Evolutionary conservation across 2,329 filamentous ascomycete genomes (phyloP), one percentile per base, ranked within the genome.

Genomic region (Aureobasidium vineae): DNA sequence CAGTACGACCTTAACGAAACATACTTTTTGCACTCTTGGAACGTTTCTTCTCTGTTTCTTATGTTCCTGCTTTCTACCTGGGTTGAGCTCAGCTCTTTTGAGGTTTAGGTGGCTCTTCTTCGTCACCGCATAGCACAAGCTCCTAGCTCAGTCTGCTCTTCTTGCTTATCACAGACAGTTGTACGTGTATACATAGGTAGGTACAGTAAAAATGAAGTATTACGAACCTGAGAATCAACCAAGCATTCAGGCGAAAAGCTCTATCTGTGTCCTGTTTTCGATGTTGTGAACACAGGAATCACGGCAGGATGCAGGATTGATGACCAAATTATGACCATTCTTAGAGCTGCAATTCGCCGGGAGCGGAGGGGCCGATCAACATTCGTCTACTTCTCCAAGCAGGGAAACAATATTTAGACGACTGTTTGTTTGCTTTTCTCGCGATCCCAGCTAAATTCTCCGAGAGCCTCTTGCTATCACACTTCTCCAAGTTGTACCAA

Each of bases 251-350:
- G 11, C n/a, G 15, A 49, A 13, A 10, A 60, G 6, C 40, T 19
- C 40, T 61, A 13, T 26, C 16, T 21, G 31, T 49, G 26, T 7
- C 31, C 26, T 31, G 49, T 19, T 52, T 31, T 4, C 26, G 15
- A 28, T 1, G 40, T 2, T 19, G 23, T 8, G 28, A n/a, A 52
- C 26, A 10, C 49, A 60, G 19, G 43, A 21, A 40, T n/a, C 26
- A 28, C 43, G 21, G 57, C 36, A 33, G 56, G 41, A 47, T 41
- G 41, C 60, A 53, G 50, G 15, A 21, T 23, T 38, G 59, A 63
- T 63, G 59, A 63, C 59, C 59, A 40, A 38, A 63, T 26, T 33
- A 64, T 64, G 61, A 64, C 61, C 61, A 53, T 53, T 54, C 5
- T 41, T 13, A 21, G 33, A 15, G 59, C 59, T 41, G 21, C 59